Base-by-base conservation (phyloP, 108 stramenopile genomes). In the Conticribra weissflogii region DNA sequence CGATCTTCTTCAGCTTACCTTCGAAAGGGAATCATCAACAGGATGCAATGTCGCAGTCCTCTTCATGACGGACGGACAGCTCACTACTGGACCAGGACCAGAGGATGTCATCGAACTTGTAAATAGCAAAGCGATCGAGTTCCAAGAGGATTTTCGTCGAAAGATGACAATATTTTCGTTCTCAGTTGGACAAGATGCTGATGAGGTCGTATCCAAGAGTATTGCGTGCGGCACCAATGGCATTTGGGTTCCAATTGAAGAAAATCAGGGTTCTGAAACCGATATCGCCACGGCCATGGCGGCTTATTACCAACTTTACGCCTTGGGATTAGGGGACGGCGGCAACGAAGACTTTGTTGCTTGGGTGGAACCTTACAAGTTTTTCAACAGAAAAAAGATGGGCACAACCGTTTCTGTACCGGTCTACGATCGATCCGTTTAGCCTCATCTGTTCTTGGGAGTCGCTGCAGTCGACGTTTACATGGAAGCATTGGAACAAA, bases 341-440 rank as follows among this genome's bases (percentile, higher is more conserved):
- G 33, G 14, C 9, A 84, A 88, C 33, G 49, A 57, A 41, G 52
- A 86, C 25, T 88, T 86, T 34, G 32, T 50, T 23, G 77, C 85
- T 23, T 88, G 85, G 87, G 85, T 86, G 4, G 78, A 84, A n/a
- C 87, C 85, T 14, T 88, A 88, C 55, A 28, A 41, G 30, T 84
- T 69, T 60, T 27, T 23, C 29, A 61, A n/a, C n/a, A n/a, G 59
- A 1, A 59, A 59, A 25, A 63, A 48, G 18, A 65, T 76, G 55
- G 85, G 85, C 0, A 84, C 83, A 18, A 84, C 85, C 14, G 83
- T 82, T 14, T 83, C 82, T 27, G 85, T 71, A 28, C 87, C 85
- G 12, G 1, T 17, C 29, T n/a, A 8, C 25, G 31, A 1, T 28
- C 55, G n/a, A 17, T 54, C 52, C 1, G 51, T 3, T 7, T n/a